Percentiles rank a stretch among this genome's conserved stretches.
These are phyloP conservation scores for Paramyrothecium sp. DNA, from an alignment of 2,329 filamentous ascomycete genomes.

Conservation along the genomic window DNA sequence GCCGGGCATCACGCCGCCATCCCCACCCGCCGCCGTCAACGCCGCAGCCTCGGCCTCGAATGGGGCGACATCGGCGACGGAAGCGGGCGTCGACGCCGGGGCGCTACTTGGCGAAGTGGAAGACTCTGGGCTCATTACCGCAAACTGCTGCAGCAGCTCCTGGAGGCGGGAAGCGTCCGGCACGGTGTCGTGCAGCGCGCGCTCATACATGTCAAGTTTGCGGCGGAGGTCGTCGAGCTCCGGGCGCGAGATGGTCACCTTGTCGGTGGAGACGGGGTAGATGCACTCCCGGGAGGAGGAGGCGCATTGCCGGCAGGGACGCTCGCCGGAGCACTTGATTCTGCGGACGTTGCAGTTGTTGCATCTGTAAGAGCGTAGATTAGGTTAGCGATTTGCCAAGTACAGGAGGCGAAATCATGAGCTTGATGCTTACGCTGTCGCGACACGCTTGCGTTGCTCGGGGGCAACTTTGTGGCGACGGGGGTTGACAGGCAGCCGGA, in stretches of 20 bases:
- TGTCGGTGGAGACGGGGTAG: slow-evolving; percentile 44
- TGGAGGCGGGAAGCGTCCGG: slow-evolving; percentile 32
- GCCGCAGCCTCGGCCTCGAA: background rate
- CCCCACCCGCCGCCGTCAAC: slow-evolving; percentile 9
- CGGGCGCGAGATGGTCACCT: slow-evolving; percentile 37
- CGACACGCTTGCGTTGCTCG: slow-evolving; percentile 46
- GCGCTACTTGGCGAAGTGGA: slow-evolving; percentile 8
- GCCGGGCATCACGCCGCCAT: slow-evolving; percentile 19
- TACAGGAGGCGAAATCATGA: background rate
- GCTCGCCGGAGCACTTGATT: slow-evolving; percentile 50
- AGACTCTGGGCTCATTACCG: slow-evolving; percentile 17
- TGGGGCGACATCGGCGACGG: background rate
- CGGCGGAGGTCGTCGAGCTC: slow-evolving; percentile 40
- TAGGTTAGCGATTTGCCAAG: slow-evolving; percentile 9
- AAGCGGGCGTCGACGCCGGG: background rate
- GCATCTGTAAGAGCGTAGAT: slow-evolving; percentile 32
- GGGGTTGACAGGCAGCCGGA: slow-evolving; percentile 47
- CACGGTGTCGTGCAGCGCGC: slow-evolving; percentile 32
- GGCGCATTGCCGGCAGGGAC: slow-evolving; percentile 45
- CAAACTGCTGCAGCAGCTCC: slow-evolving; percentile 26
- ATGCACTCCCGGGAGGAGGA: slow-evolving; percentile 42
- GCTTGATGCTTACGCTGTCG: slow-evolving; percentile 42
- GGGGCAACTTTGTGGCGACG: slow-evolving; percentile 46
- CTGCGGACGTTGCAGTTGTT: slow-evolving; percentile 52
- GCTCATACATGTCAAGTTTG: slow-evolving; percentile 38